Evolutionary conservation across 192 early-diverging fungal species (phyloP).

Genomic region (Linderina pennispora): DNA sequence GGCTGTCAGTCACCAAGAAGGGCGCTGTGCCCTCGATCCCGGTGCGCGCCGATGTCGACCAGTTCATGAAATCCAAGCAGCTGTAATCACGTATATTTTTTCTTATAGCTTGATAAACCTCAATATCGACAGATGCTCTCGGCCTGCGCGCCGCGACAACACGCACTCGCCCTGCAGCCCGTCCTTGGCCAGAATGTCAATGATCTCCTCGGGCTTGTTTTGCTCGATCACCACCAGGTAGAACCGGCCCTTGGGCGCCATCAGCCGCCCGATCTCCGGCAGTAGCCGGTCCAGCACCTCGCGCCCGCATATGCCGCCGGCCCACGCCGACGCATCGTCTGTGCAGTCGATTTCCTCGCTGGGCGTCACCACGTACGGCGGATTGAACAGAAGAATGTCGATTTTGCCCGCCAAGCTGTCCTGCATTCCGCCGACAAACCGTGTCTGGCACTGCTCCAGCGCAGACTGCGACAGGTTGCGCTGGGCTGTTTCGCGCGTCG

Average conservation of each 20-base stretch:
- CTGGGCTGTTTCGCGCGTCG: constrained; percentile 59
- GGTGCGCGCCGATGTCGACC: constrained; percentile 17
- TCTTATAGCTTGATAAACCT: constrained; percentile 8
- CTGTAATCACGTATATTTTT: neutral
- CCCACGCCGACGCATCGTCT: constrained; percentile 80
- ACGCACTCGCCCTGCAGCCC: constrained; percentile 18
- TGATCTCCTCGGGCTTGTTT: constrained; percentile 80
- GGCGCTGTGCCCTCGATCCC: constrained; percentile 42
- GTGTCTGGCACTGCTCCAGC: constrained; percentile 61
- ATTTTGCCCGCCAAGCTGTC: constrained; percentile 49
- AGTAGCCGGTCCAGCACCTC: constrained; percentile 79
- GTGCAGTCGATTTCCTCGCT: constrained; percentile 59
- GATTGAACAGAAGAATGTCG: constrained; percentile 89
- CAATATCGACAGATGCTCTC: constrained; percentile 27
- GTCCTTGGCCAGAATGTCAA: constrained; percentile 45
- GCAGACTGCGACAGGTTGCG: constrained; percentile 35
- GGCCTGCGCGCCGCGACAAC: constrained; percentile 19
- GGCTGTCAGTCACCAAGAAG: constrained; percentile 25
- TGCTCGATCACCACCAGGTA: constrained; percentile 83
- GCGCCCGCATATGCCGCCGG: constrained; percentile 85
- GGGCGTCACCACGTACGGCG: constrained; percentile 90
- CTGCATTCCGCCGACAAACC: constrained; percentile 53
- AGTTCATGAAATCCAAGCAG: constrained; percentile 11
- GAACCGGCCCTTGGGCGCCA: constrained; percentile 69
- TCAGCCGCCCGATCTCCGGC: constrained; percentile 61